Evolutionary conservation across 768 basidiomycete genomes (phyloP).

Genomic region (Tricholoma flavovirens): DNA sequence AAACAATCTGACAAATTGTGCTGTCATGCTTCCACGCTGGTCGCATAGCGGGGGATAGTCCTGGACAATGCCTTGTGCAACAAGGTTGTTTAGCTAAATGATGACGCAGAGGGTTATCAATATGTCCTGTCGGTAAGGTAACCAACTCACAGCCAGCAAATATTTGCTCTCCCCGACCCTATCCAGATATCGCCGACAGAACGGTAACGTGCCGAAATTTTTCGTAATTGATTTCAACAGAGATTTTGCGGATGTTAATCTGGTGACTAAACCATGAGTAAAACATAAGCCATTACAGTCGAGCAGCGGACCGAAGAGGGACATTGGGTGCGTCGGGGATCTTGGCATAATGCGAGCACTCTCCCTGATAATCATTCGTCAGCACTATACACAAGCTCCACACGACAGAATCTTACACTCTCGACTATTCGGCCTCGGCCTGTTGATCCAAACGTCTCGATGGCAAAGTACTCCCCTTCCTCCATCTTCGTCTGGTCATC

Average conservation of each 20-base stretch:
- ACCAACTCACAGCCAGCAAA: slow-evolving; percentile 69
- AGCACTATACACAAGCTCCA: neutral
- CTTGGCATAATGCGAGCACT: slow-evolving; percentile 89
- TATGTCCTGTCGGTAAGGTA: neutral
- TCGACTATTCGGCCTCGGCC: slow-evolving; percentile 87
- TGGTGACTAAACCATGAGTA: slow-evolving; percentile 21
- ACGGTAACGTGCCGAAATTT: slow-evolving; percentile 93
- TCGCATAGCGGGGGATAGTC: slow-evolving; percentile 94
- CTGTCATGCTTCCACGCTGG: slow-evolving; percentile 82
- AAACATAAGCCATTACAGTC: slow-evolving; percentile 1
- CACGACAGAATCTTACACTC: slow-evolving; percentile 38
- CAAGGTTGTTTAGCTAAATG: slow-evolving; percentile 78
- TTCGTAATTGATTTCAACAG: slow-evolving; percentile 83
- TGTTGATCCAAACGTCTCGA: slow-evolving; percentile 98
- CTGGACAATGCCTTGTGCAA: slow-evolving; percentile 80
- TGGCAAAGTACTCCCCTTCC: slow-evolving; percentile 98
- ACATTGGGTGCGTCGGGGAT: slow-evolving; percentile 64
- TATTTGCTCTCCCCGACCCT: slow-evolving; percentile 90
- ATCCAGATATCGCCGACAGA: slow-evolving; percentile 93
- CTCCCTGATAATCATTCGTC: slow-evolving; percentile 50
- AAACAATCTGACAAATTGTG: slow-evolving; percentile 66
- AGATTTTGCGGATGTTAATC: slow-evolving; percentile 79
- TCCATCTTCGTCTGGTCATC: slow-evolving; percentile 96
- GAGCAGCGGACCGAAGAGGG: slow-evolving; percentile 56
- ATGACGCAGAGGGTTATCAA: too few species aligned